Evolutionary conservation across 345 rosid species (phyloP).

Genomic region (Abelmoschus esculentus): DNA sequence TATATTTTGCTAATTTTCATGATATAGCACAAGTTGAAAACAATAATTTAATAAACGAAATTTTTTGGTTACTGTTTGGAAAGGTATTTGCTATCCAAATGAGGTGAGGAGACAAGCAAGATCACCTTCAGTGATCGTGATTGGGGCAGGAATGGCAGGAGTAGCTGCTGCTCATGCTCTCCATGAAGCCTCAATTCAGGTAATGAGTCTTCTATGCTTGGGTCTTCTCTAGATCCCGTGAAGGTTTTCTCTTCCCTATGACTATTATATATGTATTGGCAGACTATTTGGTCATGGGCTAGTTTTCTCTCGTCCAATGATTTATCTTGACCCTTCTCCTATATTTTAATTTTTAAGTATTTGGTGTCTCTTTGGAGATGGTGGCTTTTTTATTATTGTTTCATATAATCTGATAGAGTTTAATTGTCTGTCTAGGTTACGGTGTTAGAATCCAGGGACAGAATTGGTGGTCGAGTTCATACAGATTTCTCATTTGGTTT

Average conservation of each 20-base stretch:
- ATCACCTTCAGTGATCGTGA: constrained; percentile 83
- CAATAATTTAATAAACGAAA: background rate
- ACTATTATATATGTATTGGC: background rate
- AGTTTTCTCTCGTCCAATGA: background rate
- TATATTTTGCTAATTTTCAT: background rate
- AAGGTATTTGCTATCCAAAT: constrained; percentile 52
- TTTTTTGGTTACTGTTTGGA: background rate
- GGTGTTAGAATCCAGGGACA: constrained; percentile 76
- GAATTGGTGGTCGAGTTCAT: constrained; percentile 80
- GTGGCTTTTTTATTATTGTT: background rate
- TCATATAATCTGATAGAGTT: background rate
- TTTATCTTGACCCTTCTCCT: background rate
- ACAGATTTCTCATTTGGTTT: constrained; percentile 84
- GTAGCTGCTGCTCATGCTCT: constrained; percentile 89
- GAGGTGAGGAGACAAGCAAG: constrained; percentile 41
- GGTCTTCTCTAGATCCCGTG: background rate
- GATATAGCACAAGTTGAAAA: background rate
- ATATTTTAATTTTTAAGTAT: background rate
- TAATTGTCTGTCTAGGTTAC: constrained; percentile 40
- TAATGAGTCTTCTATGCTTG: constrained; percentile 7
- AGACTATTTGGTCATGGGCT: background rate
- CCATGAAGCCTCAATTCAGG: constrained; percentile 87
- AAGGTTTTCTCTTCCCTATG: background rate
- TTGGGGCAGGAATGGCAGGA: constrained; percentile 88
- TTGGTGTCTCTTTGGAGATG: background rate